phyloP scores from a whole-genome alignment of 192 early-diverging fungal species.

The Thoreauomyces humboldtii region DNA sequence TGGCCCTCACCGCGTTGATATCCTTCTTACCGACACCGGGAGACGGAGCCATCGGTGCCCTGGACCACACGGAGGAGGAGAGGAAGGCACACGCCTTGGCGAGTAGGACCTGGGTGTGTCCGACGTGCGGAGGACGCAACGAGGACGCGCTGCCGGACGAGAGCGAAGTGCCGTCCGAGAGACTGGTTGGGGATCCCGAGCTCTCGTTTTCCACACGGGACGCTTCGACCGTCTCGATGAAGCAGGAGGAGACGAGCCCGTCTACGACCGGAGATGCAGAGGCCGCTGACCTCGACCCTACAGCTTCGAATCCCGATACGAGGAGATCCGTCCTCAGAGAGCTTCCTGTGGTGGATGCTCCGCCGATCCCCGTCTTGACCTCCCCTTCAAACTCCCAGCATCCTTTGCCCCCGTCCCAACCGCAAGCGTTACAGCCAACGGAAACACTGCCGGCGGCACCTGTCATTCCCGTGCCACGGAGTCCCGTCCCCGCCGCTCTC shows the following conservation, averaged over 20 bases:
- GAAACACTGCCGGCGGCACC: background rate
- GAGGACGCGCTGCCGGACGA: slow-evolving; percentile 35
- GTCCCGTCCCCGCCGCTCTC: background rate
- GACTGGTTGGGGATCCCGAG: slow-evolving; percentile 23
- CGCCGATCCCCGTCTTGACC: background rate
- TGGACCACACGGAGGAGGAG: slow-evolving; percentile 70
- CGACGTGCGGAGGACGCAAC: slow-evolving; percentile 25
- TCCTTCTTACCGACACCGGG: slow-evolving; percentile 87
- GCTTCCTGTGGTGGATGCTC: background rate
- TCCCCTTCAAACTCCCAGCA: background rate
- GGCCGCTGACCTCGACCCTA: background rate
- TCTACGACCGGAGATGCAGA: background rate
- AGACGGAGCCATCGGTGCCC: slow-evolving; percentile 76
- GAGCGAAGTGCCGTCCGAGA: slow-evolving; percentile 27
- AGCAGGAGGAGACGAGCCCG: background rate
- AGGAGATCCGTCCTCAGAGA: background rate
- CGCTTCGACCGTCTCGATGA: background rate
- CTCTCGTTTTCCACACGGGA: slow-evolving; percentile 16
- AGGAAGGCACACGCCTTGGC: slow-evolving; percentile 56
- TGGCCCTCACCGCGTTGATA: slow-evolving; percentile 82
- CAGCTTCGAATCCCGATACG: background rate
- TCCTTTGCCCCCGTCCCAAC: background rate
- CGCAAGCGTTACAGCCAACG: background rate
- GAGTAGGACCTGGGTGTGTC: slow-evolving; percentile 51
- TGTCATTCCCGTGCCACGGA: background rate